These are phyloP conservation scores for Narthecium ossifragum DNA, from an alignment of 106 monocot genomes.

Conservation along the genomic window DNA sequence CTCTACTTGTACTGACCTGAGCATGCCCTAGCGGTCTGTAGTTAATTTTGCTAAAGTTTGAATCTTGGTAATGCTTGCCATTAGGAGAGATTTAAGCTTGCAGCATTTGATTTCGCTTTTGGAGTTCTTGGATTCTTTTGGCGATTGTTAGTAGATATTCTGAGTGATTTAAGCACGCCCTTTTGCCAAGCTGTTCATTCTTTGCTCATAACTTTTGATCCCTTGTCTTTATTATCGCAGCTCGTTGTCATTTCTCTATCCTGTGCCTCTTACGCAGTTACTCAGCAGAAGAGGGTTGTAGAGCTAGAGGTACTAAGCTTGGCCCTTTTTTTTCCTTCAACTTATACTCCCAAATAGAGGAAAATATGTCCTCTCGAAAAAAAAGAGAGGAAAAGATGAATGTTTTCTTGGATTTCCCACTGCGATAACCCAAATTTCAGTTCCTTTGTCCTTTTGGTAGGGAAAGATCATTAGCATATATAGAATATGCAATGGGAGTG, in stretches of 20 bases:
- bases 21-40: neutral
- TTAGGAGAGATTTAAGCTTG: neutral
- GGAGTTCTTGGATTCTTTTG: neutral
- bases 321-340: neutral
- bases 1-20: neutral
- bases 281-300: slow-evolving; percentile 38
- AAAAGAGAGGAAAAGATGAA: neutral
- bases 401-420: neutral
- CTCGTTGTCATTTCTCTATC: slow-evolving; percentile 25
- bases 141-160: no score
- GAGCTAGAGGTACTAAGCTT: slow-evolving; percentile 44
- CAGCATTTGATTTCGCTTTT: neutral
- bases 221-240: no score
- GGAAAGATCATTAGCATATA: slow-evolving; percentile 43
- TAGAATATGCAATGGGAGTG: slow-evolving; percentile 21
- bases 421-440: no score
- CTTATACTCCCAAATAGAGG: neutral
- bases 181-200: no score
- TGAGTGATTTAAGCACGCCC: no score
- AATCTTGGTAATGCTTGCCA: no score
- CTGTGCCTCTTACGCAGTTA: slow-evolving; percentile 30
- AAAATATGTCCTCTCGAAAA: neutral
- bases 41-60: neutral
- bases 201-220: no score
- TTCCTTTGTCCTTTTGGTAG: slow-evolving; percentile 36